Evolutionary conservation across 495 filamentous ascomycete genomes (phyloP).

Genomic region (Physcia stellaris): DNA sequence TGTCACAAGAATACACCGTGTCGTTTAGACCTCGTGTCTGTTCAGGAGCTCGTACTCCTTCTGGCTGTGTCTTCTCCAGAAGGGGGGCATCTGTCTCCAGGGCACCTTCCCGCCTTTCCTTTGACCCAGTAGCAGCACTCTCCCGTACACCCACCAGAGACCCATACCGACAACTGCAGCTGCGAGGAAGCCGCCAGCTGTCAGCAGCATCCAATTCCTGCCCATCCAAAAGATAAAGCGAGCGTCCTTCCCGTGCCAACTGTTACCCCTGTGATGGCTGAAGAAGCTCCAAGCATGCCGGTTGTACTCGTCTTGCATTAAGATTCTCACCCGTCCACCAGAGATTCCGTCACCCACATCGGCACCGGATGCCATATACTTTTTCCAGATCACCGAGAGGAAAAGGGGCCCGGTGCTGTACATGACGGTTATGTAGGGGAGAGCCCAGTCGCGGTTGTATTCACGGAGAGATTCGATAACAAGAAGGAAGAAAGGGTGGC

Average conservation of each 20-base stretch:
- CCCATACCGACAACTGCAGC: conserved; percentile 41
- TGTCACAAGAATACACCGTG: too few relatives aligned
- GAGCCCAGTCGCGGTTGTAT: conserved; percentile 63
- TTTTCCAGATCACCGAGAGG: conserved; percentile 71
- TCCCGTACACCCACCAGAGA: conserved; percentile 43
- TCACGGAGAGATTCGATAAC: conserved; percentile 54
- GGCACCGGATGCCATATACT: conserved; percentile 39
- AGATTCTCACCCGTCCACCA: conserved; percentile 28
- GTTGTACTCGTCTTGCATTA: conserved; percentile 55
- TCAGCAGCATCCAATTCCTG: conserved; percentile 60
- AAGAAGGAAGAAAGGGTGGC: conserved; percentile 70
- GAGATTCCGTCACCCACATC: conserved; percentile 7
- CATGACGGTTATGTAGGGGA: conserved; percentile 86
- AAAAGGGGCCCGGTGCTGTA: conserved; percentile 77
- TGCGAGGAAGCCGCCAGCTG: conserved; percentile 45
- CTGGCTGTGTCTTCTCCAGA: conserved; percentile 2
- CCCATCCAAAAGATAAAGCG: conserved; percentile 73
- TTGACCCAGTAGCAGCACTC: conserved; percentile 30
- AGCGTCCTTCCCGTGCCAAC: conserved; percentile 66
- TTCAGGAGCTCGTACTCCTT: conserved; percentile 12
- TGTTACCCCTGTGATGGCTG: conserved; percentile 57
- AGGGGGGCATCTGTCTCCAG: not conserved
- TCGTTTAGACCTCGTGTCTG: conserved; percentile 13
- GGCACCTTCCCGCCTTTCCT: conserved; percentile 7
- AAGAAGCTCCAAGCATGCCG: conserved; percentile 65